Conservation (phyloP, 2,329 filamentous ascomycete genomes). For the Fusarium luffae region DNA sequence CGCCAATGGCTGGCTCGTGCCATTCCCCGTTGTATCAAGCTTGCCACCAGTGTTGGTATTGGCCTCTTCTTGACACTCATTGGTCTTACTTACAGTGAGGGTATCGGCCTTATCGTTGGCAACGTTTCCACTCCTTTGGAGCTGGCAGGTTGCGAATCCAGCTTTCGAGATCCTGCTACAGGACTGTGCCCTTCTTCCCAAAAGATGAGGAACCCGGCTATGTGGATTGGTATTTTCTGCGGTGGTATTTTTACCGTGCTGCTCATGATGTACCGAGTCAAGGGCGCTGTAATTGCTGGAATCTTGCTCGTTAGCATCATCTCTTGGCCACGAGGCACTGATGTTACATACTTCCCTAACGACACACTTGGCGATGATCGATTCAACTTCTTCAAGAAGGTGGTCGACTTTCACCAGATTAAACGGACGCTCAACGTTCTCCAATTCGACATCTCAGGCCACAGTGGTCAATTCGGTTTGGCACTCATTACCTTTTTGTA, state of each 20-base stretch:
- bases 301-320: slow-evolving; percentile 88
- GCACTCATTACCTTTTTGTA: slow-evolving; percentile 91
- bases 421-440: slow-evolving; percentile 74
- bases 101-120: slow-evolving; percentile 82
- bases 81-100: slow-evolving; percentile 81
- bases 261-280: slow-evolving; percentile 86
- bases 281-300: slow-evolving; percentile 85
- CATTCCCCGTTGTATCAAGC: slow-evolving; percentile 86
- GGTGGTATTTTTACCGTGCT: slow-evolving; percentile 83
- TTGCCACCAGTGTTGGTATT: slow-evolving; percentile 87
- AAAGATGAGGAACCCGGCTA: slow-evolving; percentile 84
- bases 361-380: slow-evolving; percentile 72
- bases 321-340: slow-evolving; percentile 83
- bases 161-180: slow-evolving; percentile 48
- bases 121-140: slow-evolving; percentile 75
- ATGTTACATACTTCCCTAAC: slow-evolving; percentile 84
- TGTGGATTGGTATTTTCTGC: slow-evolving; percentile 92
- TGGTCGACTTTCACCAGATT: slow-evolving; percentile 87
- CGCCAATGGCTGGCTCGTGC: slow-evolving; percentile 89
- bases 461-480: slow-evolving; percentile 81
- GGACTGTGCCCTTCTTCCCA: slow-evolving; percentile 66
- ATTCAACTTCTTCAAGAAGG: slow-evolving; percentile 90
- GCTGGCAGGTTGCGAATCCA: slow-evolving; percentile 74
- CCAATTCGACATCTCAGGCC: slow-evolving; percentile 75
- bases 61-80: slow-evolving; percentile 84